A percentile compares a stretch with the other conserved stretches of the same genome.
These are phyloP conservation scores for Malus sylvestris DNA, from an alignment of 306 rosid species.

Conservation along the genomic window DNA sequence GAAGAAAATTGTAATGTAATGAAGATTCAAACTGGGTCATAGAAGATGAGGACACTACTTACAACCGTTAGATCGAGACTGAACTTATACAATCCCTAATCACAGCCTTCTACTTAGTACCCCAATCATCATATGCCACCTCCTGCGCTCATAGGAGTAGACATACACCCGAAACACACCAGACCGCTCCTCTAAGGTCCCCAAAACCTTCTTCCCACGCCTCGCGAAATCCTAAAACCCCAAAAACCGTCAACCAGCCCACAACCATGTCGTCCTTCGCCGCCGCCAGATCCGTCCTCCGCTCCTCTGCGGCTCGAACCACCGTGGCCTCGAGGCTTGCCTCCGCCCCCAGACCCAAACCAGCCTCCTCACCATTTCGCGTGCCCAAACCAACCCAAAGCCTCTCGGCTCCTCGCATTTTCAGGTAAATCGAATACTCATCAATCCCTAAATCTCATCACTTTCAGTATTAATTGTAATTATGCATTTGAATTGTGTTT, in stretches of 20 bases:
- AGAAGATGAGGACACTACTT: not conserved
- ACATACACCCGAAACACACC: not conserved
- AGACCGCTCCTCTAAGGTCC: conserved; percentile 1
- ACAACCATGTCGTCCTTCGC: conserved; percentile 54
- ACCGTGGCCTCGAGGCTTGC: conserved; percentile 26
- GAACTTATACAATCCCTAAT: not conserved
- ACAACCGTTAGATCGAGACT: not conserved
- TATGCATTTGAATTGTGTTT: not conserved
- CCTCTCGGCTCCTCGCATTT: conserved; percentile 46
- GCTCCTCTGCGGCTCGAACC: conserved; percentile 52
- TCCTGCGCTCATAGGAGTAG: not conserved
- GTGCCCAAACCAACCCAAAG: conserved; percentile 48
- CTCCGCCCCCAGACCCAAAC: conserved; percentile 40
- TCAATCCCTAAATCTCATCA: not conserved
- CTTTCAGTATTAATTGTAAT: not conserved
- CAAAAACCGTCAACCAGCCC: not conserved
- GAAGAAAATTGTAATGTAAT: too few species aligned
- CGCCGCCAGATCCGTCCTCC: conserved; percentile 73
- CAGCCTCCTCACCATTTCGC: conserved; percentile 39
- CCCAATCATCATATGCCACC: not conserved
- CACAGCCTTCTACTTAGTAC: not conserved
- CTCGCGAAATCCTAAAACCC: conserved; percentile 1
- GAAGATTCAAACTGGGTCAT: too few species aligned
- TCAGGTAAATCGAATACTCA: conserved; percentile 36
- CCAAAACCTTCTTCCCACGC: conserved; percentile 13